Evolutionary conservation across 2,329 filamentous ascomycete species (phyloP), one percentile per base, ranked within the genome.

Genomic region (Aureobasidium uvarum): DNA sequence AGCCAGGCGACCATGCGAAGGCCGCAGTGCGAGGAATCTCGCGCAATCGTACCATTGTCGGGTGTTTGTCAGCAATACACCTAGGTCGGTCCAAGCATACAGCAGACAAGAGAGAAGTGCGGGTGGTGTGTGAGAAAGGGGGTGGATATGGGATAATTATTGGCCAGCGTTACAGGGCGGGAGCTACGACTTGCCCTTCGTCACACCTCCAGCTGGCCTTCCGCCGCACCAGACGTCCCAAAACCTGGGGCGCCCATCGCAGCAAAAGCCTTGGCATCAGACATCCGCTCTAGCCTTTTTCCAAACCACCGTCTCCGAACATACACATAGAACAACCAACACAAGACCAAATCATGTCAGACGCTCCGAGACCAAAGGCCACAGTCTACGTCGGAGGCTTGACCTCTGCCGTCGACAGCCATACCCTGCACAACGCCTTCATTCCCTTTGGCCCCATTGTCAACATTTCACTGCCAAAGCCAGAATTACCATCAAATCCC

Each of bases 21-120:
- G 94, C 90, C 78, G 94, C 95, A 74, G 95, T 99, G 80, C 95
- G 88, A 77, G 92, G 91, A 75, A 99, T 96, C 83, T 98, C 93
- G 84, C 94, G 88, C 79, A 98, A 84, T 81, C 92, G 91, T 80
- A 97, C 94, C 95, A 99, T 99, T 78, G 68, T 74, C 41, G 67
- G 18, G 39, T 46, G 20, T 36, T 48, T 55, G 31, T 64, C 10
- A 48, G 48, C 50, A 64, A 51, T 25, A 64, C 25, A 31, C 46
- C 45, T 36, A 54, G 60, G 5, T 43, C 46, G 28, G 48, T 36
- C 48, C 36, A 63, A 63, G 60, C 60, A 54, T 63, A 25, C 36
- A 54, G 25, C 39, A 33, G 51, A 63, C 60, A 54, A 52, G 20
- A 36, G 38, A 20, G 4, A 54, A 41, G 16, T 18, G 58, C 11